phyloP scores from a whole-genome alignment of 805 yeast species.

The Metschnikowia koreensis region DNA sequence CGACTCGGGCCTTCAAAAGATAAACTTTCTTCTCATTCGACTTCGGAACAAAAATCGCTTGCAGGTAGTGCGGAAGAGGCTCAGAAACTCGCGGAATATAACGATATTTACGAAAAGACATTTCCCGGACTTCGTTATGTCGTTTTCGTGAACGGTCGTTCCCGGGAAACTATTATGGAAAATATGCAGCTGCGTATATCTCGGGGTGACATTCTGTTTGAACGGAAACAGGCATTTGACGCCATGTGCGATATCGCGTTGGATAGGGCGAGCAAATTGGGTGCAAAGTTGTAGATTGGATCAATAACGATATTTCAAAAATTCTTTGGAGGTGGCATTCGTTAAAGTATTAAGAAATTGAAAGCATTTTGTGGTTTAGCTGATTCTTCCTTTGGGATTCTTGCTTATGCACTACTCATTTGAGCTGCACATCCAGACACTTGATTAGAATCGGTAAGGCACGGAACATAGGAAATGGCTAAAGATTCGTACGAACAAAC shows the following conservation, averaged over 20 bases:
- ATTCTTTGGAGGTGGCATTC: no score
- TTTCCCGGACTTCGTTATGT: conserved; percentile 77
- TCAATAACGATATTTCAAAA: no score
- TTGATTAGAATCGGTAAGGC: no score
- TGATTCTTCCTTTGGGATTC: no score
- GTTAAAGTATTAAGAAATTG: no score
- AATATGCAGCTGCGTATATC: conserved; percentile 44
- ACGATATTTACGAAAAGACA: conserved; percentile 57
- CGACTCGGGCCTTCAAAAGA: conserved; percentile 66
- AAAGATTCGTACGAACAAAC: no score
- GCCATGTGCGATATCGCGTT: conserved; percentile 93
- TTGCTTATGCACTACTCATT: no score
- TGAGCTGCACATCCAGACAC: no score
- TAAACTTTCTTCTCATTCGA: conserved; percentile 62
- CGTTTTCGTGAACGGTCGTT: conserved; percentile 83
- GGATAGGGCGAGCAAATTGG: conserved; percentile 65
- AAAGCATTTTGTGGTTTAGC: no score
- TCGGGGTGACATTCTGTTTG: conserved; percentile 51
- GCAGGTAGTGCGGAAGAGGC: conserved; percentile 50
- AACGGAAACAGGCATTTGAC: conserved; percentile 64
- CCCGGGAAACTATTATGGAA: conserved; percentile 61
- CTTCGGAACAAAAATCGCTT: conserved; percentile 67
- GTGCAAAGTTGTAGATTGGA: conserved; percentile 28
- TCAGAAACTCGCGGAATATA: conserved; percentile 48
- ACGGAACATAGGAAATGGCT: no score